Percentiles rank a stretch among this genome's conserved stretches.
phyloP scores from a whole-genome alignment of 2,329 filamentous ascomycete species.

The Fusarium dimerum region DNA sequence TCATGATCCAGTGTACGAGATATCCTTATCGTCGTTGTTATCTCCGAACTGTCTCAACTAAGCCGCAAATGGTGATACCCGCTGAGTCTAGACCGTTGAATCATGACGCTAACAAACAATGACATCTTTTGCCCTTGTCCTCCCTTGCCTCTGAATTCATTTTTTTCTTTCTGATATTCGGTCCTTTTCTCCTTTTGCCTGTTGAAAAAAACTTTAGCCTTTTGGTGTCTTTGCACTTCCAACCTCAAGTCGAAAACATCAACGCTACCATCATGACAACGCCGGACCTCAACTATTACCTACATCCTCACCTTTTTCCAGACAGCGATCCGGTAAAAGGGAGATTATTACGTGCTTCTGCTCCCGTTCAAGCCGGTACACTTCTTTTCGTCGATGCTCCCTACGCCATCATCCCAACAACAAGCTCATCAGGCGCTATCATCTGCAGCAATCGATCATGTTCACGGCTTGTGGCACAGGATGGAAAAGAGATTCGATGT shows the following conservation, averaged over 20 bases:
- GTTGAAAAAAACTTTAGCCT: not conserved
- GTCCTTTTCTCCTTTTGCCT: not conserved
- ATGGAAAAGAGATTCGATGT: constrained; percentile 16
- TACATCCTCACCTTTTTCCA: constrained; percentile 24
- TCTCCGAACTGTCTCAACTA: not conserved
- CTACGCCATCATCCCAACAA: constrained; percentile 30
- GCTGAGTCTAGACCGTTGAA: not conserved
- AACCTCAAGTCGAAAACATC: not conserved
- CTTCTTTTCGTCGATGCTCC: constrained; percentile 29
- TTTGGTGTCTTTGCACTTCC: not conserved
- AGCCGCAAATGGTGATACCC: not conserved
- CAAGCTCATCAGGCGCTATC: constrained; percentile 15
- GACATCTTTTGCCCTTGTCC: not conserved
- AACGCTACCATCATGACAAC: not conserved
- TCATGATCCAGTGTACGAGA: not conserved
- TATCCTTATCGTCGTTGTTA: not conserved
- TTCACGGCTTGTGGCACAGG: constrained; percentile 18
- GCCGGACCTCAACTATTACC: constrained; percentile 22
- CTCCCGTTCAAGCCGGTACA: constrained; percentile 25
- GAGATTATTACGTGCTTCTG: constrained; percentile 25
- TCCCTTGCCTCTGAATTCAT: not conserved
- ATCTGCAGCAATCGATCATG: constrained; percentile 32
- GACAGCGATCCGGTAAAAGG: constrained; percentile 28
- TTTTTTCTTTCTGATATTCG: not conserved
- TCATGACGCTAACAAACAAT: too few relatives aligned